Conservation (phyloP, 192 early-diverging fungal species). For the Spinellus fusiger region DNA sequence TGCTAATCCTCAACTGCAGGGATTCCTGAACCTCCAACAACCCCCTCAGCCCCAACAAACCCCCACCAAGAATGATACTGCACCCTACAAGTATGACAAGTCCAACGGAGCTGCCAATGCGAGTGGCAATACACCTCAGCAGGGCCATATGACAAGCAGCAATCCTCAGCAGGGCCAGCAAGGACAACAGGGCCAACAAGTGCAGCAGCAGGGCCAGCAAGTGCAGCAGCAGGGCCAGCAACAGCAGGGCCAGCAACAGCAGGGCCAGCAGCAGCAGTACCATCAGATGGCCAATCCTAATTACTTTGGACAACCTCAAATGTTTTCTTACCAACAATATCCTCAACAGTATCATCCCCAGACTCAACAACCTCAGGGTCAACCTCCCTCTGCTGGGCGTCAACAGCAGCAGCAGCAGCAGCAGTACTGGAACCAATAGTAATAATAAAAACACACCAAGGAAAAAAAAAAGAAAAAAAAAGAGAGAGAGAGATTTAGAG, state of each 20-base stretch:
- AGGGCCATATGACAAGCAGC: neutral
- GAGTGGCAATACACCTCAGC: neutral
- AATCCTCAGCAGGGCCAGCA: conserved; percentile 21
- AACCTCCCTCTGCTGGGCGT: conserved; percentile 28
- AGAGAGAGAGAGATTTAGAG: no score
- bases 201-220: conserved; percentile 11
- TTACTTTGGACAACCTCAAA: conserved; percentile 31
- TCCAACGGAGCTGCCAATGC: conserved; percentile 4
- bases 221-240: conserved; percentile 22
- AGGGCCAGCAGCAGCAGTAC: conserved; percentile 4
- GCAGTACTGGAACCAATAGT: conserved; percentile 38
- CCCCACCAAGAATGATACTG: conserved; percentile 1
- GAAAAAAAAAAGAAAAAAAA: neutral
- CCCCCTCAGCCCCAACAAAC: conserved; percentile 12
- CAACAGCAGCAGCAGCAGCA: conserved; percentile 31
- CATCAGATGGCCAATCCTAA: conserved; percentile 3
- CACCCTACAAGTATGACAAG: neutral
- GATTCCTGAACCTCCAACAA: conserved; percentile 21
- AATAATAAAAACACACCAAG: neutral
- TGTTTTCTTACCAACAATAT: conserved; percentile 48
- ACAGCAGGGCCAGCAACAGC: conserved; percentile 9
- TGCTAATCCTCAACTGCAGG: conserved; percentile 19
- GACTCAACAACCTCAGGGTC: conserved; percentile 25
- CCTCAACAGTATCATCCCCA: conserved; percentile 39
- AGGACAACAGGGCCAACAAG: conserved; percentile 28